Conservation (phyloP, 106 monocot species). For the Alisma plantagoaquatica region DNA sequence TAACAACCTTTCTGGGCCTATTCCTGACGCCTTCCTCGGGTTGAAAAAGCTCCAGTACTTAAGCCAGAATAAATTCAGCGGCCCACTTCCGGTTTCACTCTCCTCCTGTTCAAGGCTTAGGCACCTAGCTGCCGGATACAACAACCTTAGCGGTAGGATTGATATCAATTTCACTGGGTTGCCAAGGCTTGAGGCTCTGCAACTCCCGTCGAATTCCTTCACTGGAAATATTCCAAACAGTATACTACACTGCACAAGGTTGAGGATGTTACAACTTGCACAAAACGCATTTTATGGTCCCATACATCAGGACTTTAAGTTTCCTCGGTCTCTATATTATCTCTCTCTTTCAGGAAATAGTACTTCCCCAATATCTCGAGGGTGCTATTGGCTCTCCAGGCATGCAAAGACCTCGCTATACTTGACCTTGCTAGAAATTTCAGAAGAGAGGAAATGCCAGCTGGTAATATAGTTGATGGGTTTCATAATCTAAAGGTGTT, state of each 20-base stretch:
- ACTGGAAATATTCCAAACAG: conserved; percentile 38
- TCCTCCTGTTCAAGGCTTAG: conserved; percentile 20
- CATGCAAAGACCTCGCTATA: conserved; percentile 47
- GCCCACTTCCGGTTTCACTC: conserved; percentile 34
- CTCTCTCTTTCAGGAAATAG: conserved; percentile 66
- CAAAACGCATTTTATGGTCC: conserved; percentile 45
- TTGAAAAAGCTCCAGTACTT: conserved; percentile 34
- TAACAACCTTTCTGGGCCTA: conserved; percentile 36
- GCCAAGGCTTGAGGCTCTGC: conserved; percentile 32
- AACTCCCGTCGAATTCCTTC: conserved; percentile 49
- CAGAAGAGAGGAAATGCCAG: conserved; percentile 40
- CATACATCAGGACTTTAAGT: conserved; percentile 33
- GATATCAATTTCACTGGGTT: conserved; percentile 45
- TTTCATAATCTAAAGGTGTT: conserved; percentile 40
- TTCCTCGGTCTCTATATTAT: conserved; percentile 38
- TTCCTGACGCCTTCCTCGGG: conserved; percentile 54
- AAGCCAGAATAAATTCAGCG: conserved; percentile 37
- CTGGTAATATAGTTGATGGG: conserved; percentile 4
- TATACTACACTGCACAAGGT: conserved; percentile 26
- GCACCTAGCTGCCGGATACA: conserved; percentile 43
- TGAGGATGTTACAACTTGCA: conserved; percentile 53
- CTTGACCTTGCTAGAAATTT: conserved; percentile 68
- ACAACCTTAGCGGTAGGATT: conserved; percentile 34
- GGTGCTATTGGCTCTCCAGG: conserved; percentile 26
- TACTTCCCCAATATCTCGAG: conserved; percentile 38